Base-by-base conservation (phyloP, 2,329 filamentous ascomycete species). In the Pyrenochaeta sp. region DNA sequence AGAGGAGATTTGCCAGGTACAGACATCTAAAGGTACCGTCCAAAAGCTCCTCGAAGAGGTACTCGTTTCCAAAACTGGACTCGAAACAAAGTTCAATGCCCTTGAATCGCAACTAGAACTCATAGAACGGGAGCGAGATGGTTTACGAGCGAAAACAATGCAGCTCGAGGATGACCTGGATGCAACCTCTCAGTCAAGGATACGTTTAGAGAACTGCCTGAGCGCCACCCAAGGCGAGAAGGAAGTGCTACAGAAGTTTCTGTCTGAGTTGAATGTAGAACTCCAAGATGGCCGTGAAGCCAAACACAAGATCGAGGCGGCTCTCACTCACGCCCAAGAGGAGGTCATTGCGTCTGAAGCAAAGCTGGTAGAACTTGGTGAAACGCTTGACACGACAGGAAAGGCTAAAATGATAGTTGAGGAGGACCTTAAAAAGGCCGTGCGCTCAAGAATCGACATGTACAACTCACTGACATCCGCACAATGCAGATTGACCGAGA, bases 251-350 rank as follows among this genome's bases (percentile, higher is more conserved):
- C 54, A 58, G 33, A 40, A 35, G 10, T 45, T 45, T 11, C 44
- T 61, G 7, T 36, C 56, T 4, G 61, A 68, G 9, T 58, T 67
- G 9, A 58, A 66, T 39, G 18, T 45, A 10, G 32, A 35, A 7
- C 46, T 67, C 1, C 35, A 51, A 10, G 33, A 39, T 0, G 58
- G 36, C 14, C 39, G 39, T 11, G 42, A 60, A 1, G 58, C 52
- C 0, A 61, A 51, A 14, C 32, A 42, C 0, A 54, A 56, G 6
- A 31, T 43, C 9, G 60, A 66, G 40, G 46, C 52, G 21, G 39
- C 46, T 20, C 36, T 67, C 12, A 39, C 40, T 9, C 18, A 45
- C 27, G 44, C 51, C 4, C 54, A 59, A 20, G 23, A 32, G 37
- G 36, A 60, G 27, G 41, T 56, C 10, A 54, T 61, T 21, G 41